Evolutionary conservation across 1,139 yeast species (phyloP), one percentile per base, ranked within the genome.

Genomic region (Kodamaea fungicola): DNA sequence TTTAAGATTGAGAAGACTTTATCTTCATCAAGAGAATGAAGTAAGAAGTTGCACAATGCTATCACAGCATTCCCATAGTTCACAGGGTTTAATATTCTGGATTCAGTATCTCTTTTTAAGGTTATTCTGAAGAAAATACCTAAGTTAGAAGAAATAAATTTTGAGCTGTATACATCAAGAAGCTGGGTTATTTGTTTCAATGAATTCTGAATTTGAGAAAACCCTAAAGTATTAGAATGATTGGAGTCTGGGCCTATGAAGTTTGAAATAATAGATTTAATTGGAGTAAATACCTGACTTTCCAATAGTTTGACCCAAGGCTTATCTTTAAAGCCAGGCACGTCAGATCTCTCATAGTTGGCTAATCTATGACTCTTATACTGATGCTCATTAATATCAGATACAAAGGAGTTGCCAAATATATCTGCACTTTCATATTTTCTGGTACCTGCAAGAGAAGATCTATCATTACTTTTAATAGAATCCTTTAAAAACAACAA

Each of bases 1-100:
- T 74, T 70, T 2, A 81, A 74, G 7, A 73, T 63, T 7, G 43
- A 38, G 28, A 76, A 72, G 37, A 64, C 71, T 39, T 76, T 77
- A 46, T 82, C 89, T 53, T 83, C 88, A 41, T 75, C 78, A 22
- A 76, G 67, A 0, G 89, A 78, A 48, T 73, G 78, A n/a, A 76
- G 65, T 26, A 80, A 62, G 40, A 82, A 62, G 38, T 80, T 70
- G 3, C 86, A 62, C 8, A 82, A 55, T 1, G 85, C 69, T 32
- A 82, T 72, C n/a, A 81, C 75, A 0, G 86, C 76, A 52, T 82
- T 80, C 2, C 86, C 85, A 40, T 72, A 71, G 35, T 74, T 71
- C 4, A 70, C 76, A 0, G 86, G 80, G 39, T 80, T 71, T 12
- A 78, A 68, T 1, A 81, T 68, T 32, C 88, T 59, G 13, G 76